phyloP scores from a whole-genome alignment of 306 rosid species.

The Amphicarpaea edgeworthii region DNA sequence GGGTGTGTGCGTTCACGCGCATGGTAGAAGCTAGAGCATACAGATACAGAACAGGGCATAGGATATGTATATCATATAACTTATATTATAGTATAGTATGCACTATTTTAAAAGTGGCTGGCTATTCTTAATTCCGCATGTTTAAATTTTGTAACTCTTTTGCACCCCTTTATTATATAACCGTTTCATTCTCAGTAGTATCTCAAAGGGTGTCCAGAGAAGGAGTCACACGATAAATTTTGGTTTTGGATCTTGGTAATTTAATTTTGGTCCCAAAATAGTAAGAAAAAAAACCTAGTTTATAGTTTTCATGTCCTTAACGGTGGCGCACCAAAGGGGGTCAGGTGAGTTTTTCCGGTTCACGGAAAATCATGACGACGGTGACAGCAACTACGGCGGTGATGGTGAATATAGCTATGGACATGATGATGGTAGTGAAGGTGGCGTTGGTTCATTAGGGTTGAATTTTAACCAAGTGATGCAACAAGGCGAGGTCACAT shows the following conservation, averaged over 20 bases:
- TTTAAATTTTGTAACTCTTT: conserved; percentile 28
- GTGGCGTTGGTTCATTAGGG: neutral
- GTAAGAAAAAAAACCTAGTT: neutral
- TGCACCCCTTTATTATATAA: conserved; percentile 21
- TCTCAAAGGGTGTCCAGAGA: conserved; percentile 41
- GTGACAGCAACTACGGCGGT: neutral
- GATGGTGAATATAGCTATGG: neutral
- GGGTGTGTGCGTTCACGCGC: neutral
- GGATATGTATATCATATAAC: neutral
- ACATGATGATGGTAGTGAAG: neutral
- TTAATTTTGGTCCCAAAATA: neutral
- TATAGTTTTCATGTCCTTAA: conserved; percentile 50
- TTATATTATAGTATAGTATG: neutral
- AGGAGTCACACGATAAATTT: neutral
- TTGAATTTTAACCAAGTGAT: conserved; percentile 12
- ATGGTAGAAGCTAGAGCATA: conserved; percentile 12
- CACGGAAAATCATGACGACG: conserved; percentile 9
- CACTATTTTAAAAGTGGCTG: conserved; percentile 46
- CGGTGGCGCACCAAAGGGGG: conserved; percentile 59
- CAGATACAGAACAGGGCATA: neutral
- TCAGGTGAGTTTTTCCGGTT: conserved; percentile 43
- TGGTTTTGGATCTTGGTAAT: conserved; percentile 17
- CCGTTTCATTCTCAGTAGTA: conserved; percentile 30
- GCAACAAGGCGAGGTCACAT: conserved; percentile 29
- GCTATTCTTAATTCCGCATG: conserved; percentile 15